Base-by-base conservation (phyloP, 1,284 basidiomycete species). In the Cryptococcus sp. region DNA sequence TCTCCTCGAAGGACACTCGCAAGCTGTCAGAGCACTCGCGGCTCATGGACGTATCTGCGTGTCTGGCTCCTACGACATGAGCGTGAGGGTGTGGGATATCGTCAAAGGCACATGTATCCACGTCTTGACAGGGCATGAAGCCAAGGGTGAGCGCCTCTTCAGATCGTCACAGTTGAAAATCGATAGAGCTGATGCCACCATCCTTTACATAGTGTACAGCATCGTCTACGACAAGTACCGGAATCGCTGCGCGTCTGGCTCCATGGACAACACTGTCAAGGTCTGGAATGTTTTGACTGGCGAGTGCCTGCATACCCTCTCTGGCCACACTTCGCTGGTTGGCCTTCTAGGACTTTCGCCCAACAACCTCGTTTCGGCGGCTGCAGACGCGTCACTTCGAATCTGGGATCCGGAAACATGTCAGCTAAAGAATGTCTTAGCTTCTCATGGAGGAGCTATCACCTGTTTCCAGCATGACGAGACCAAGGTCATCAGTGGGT, bases 381-480 rank as follows among this genome's bases (percentile, higher is more conserved):
- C 93, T 0, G 93, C 93, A 10, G 93, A 97, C 76, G 91, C 91
- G 17, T 93, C 91, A 0, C 81, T 97, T 16, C 87, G 93, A 3
- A 86, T 96, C 20, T 96, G 94, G 93, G 88, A 96, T 71, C 89
- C 92, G 1, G 85, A 87, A 45, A 86, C 85, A 0, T 90, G 91
- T 55, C 85, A 88, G 63, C 82, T 91, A 41, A 85, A 85, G 39
- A 88, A 93, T 69, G 87, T 87, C 0, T 84, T 96, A 43, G 86
- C 88, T 1, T 91, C 90, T 1, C 93, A 96, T 77, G 88, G 89
- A 3, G 93, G 92, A 22, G 93, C 93, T 13, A 96, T 97, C 69
- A 96, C 93, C 7, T 97, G 93, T 78, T 96, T 96, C 84, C 90
- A 93, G 78, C 93, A 96, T 70, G 93, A 96, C 73, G 93, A 96